These are phyloP conservation scores for Cryptococcus hybrid DNA, from an alignment of 1,284 basidiomycete genomes.

Conservation along the genomic window DNA sequence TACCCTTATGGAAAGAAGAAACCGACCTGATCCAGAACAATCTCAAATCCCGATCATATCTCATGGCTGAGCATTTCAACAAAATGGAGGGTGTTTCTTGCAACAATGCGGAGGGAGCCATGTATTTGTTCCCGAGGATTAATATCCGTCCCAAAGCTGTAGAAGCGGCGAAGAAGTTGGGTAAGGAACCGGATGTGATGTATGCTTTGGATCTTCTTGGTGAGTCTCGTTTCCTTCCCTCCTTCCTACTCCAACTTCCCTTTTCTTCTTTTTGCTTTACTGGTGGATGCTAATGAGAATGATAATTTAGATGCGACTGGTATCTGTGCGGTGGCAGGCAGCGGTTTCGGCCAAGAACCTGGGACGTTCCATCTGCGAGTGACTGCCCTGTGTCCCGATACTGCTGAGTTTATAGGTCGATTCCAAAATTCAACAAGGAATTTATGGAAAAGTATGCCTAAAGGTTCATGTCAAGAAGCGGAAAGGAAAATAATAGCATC, in stretches of 20 bases:
- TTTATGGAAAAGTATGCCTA: conserved; percentile 69
- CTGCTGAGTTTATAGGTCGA: conserved; percentile 83
- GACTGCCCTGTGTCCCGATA: conserved; percentile 78
- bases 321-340: conserved; percentile 88
- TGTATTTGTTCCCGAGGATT: conserved; percentile 82
- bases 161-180: conserved; percentile 65
- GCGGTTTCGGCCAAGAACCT: conserved; percentile 86
- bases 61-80: conserved; percentile 76
- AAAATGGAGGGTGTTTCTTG: conserved; percentile 76
- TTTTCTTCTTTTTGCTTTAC: no score
- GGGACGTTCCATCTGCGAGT: conserved; percentile 84
- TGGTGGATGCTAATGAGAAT: no score
- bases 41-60: conserved; percentile 66
- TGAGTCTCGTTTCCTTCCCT: conserved; percentile 21
- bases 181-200: conserved; percentile 80
- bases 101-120: conserved; percentile 77
- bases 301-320: conserved; percentile 65
- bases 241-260: no score
- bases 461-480: no score
- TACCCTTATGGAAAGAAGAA: conserved; percentile 78
- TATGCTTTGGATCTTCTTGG: conserved; percentile 78
- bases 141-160: conserved; percentile 68
- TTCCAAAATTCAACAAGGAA: conserved; percentile 77
- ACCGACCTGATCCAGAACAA: conserved; percentile 72
- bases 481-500: no score